Base-by-base conservation (phyloP, 805 yeast species). In the Groenewaldozyma salmanticensis region DNA sequence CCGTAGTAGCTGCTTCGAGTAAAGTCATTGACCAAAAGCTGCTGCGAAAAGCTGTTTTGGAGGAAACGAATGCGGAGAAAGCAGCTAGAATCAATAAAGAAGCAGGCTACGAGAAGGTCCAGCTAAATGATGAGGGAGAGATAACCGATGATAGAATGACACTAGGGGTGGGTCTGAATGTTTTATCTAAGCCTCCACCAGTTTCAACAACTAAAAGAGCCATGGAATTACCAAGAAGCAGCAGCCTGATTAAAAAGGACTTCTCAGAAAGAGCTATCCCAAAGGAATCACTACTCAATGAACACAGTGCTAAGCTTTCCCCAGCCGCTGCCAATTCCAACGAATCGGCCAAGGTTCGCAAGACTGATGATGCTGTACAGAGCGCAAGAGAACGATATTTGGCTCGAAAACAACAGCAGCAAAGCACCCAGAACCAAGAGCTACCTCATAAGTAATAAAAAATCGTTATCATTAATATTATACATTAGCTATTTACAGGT, bases 351-450 rank as follows among this genome's bases (percentile, higher is more conserved):
- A 50, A 48, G 40, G 17, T 43, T 9, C 37, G 46, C 17, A 52
- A 45, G 31, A 47, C 47, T 2, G 40, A 43, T 13, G 31, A 31
- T 7, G 48, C 49, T 16, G 42, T 55, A 7, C 29, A 43, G 5
- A 31, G 40, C 16, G 60, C 60, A 7, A 43, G 55, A 7, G 55
- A 52, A 37, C 36, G 60, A 21, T 56, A 53, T 40, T 43, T 54
- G 31, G 52, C 49, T 4, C 40, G 60, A 16, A 56, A 55, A 42
- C 37, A 42, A 31, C 42, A 42, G 17, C 35, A 33, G 22, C 41
- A 40, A 27, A 39, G 37, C 16, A 24, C 33, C 9, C 18, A 35
- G 18, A 9, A 35, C 7, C 36, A 19, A 24, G 38, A 27, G 13
- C 35, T 35, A 6, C 43, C 39, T n/a, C 43, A 34, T 18, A 40